phyloP scores from a whole-genome alignment of 176 grass and related monocot genomes.

The Alopecurus myosuroides region DNA sequence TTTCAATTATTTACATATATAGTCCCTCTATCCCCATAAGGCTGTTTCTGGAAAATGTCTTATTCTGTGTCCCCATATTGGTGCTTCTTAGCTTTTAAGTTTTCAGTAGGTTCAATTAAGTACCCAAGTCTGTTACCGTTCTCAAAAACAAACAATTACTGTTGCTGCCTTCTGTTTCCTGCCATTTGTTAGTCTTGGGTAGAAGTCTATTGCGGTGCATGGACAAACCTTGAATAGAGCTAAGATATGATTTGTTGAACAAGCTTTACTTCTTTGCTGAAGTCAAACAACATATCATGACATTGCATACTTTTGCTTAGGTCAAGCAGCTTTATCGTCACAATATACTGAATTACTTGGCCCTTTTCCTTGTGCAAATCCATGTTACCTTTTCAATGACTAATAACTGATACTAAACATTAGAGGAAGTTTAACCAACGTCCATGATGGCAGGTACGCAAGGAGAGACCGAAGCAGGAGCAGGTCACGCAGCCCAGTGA shows the following conservation, averaged over 20 bases:
- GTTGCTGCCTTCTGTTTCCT: neutral
- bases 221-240: neutral
- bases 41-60: neutral
- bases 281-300: neutral
- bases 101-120: conserved; percentile 1
- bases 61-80: neutral
- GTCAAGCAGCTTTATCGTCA: neutral
- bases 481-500: conserved; percentile 40
- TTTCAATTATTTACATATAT: neutral
- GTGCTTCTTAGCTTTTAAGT: neutral
- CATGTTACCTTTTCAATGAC: neutral
- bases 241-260: neutral
- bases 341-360: neutral
- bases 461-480: conserved; percentile 59
- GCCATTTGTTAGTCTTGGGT: neutral
- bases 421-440: neutral
- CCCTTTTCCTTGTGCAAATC: neutral
- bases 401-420: neutral
- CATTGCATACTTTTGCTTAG: neutral
- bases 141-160: neutral
- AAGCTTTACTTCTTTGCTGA: neutral
- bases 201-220: conserved; percentile 11
- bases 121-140: neutral
- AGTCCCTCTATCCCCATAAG: neutral
- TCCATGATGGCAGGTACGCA: conserved; percentile 35